Evolutionary conservation across 305 asterid species (phyloP), one percentile per base, ranked within the genome.

Genomic region (Ajuga reptans): DNA sequence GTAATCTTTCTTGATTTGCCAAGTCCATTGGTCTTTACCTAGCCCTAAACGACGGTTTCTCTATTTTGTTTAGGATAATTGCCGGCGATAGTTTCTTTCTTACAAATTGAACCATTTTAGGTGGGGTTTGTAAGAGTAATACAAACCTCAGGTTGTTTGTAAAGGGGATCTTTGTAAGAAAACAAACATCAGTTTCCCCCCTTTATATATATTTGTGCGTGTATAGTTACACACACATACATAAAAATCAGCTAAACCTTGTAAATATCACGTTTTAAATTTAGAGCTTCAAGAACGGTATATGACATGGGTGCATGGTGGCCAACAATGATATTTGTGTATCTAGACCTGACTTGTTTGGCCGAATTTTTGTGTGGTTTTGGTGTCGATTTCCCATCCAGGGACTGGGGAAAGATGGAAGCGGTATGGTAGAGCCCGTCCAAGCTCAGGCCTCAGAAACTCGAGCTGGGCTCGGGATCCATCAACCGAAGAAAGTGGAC

Each of bases 351-450:
- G 81, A 87, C 80, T 63, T 36, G 31, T 46, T 62, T 77, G 84
- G 77, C 67, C 62, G 78, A 31, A 52, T 37, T 77, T 73, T 73
- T 77, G 76, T 73, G 46, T 84, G 80, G 79, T 78, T 79, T 76
- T 64, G 63, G 73, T 78, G 68, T 76, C 75, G 78, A 69, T 74
- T 54, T 65, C 43, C 67, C 61, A 54, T 52, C 27, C 83, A 91
- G 99, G 99, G 99, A 62, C 80, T 93, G 71, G 99, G 99, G 39
- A 91, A 81, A 82, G 96, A 93, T 60, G 96, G 99, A 72, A 93
- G 91, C 72, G 99, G 99, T 29, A 86, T 93, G 91, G 90, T 89
- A 45, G 99, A 91, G 78, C 99, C 99, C 3, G 97, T 93, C 29
- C 91, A 85, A 81, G 88, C 97, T 5, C 95, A 80, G 79, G 81